Evolutionary conservation across 768 basidiomycete genomes (phyloP), one percentile per base, ranked within the genome.

Genomic region (Xerocomellus intermedius): DNA sequence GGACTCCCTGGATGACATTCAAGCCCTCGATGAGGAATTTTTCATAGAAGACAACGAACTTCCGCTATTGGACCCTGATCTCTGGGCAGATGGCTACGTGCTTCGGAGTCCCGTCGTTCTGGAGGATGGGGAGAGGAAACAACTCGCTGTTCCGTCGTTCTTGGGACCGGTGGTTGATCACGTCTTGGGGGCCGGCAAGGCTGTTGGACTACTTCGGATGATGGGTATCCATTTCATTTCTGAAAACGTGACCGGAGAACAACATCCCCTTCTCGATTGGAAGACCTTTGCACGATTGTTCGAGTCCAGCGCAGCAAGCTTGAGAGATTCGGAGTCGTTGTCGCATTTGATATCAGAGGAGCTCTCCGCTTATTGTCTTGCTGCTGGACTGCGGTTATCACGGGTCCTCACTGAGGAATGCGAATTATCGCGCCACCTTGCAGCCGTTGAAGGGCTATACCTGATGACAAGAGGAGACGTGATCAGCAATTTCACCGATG

Each of bases 401-500:
- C 77, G 72, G n/a, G 77, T 87, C 22, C 67, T 91, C 13, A 74
- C 81, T 2, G 82, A 85, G 5, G 86, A 90, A 36, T 91, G 90
- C 63, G 78, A 77, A 16, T 59, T 90, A 49, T 80, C 80, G 75
- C 71, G 69, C 26, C 89, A 92, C 69, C 69, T 92, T 21, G 64
- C 68, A 10, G 78, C 83, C 1, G 77, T 91, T 17, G 85, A 92
- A 60, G 82, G 84, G 61, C 53, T 92, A 3, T 91, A 79, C 59
- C 69, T 94, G 56, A 92, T 90, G 87, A 77, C 83, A 38, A 76
- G 78, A 54, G 89, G 90, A n/a, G 91, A 94, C 62, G 77, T 81
- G 2, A 83, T 93, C 74, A 83, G 82, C 44, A 82, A 86, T 60
- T 90, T 90, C 57, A 74, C 83, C 9, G 89, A 89, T 63, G 68